Evolutionary conservation across 1,139 yeast genomes (phyloP).

Genomic region (Eremothecium sinecaudum): DNA sequence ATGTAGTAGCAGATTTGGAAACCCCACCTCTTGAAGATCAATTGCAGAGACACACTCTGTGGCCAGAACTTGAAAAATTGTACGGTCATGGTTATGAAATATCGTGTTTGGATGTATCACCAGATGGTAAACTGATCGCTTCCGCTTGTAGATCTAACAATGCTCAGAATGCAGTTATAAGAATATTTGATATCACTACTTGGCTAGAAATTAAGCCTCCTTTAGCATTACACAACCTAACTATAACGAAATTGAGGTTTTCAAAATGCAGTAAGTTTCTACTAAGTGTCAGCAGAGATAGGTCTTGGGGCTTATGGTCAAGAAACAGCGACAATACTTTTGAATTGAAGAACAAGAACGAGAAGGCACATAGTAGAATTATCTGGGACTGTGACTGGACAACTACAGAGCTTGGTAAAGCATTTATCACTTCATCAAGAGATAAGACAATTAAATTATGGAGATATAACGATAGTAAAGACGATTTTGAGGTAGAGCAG

Average conservation of each 20-base stretch:
- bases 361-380: slow-evolving; percentile 81
- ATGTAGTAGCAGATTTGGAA: slow-evolving; percentile 33
- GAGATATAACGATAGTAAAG: slow-evolving; percentile 30
- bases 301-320: slow-evolving; percentile 74
- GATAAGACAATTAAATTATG: slow-evolving; percentile 74
- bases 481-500: slow-evolving; percentile 24
- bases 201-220: slow-evolving; percentile 50
- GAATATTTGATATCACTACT: slow-evolving; percentile 57
- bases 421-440: slow-evolving; percentile 78
- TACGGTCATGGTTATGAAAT: slow-evolving; percentile 98
- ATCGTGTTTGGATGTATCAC: slow-evolving; percentile 64
- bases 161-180: slow-evolving; percentile 72
- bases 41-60: slow-evolving; percentile 80
- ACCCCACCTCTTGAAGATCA: slow-evolving; percentile 82
- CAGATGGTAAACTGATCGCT: slow-evolving; percentile 59
- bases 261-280: slow-evolving; percentile 62
- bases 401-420: slow-evolving; percentile 35
- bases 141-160: slow-evolving; percentile 89
- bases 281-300: slow-evolving; percentile 81
- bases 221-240: slow-evolving; percentile 60
- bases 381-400: slow-evolving; percentile 95
- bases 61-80: slow-evolving; percentile 90
- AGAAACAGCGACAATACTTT: slow-evolving; percentile 37
- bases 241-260: slow-evolving; percentile 74
- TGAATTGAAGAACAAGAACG: slow-evolving; percentile 39